Evolutionary conservation across 139 green algal genomes (phyloP), one percentile per base, ranked within the genome.

Genomic region (Chlamydomonas schloesseri): DNA sequence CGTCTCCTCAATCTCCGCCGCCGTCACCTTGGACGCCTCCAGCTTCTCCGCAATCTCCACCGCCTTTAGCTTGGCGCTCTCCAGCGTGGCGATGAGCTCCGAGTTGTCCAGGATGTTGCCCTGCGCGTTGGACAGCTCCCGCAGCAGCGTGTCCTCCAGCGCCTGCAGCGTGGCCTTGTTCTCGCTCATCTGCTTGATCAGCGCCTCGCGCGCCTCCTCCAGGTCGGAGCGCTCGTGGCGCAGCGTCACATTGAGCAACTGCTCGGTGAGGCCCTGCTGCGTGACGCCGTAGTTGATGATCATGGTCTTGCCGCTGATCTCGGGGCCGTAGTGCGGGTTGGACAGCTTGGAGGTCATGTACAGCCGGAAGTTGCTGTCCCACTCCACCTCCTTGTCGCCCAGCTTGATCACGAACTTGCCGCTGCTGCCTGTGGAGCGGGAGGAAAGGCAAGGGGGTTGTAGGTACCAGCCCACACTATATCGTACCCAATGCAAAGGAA

Each of bases 51-150:
- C 76, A 71, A 98, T 98, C 73, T 97, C 94, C 37, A 95, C 93
- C 34, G 95, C 94, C 88, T 96, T 96, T 75, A 88, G 76, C 84
- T 98, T 98, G 60, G 95, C 93, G 46, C 91, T 89, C 82, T 98
- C 95, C 73, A 98, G 92, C 58, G 94, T 97, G 53, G 71, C 69
- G 70, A 98, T 98, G 46, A 98, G 93, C 84, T 96, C 94, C 57
- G 70, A 57, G 90, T 98, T 98, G 91, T 98, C 95, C 58, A 98
- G 89, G 79, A 98, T 98, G 84, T 97, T 97, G 65, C 95, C 95
- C 81, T 76, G 71, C 69, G 95, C 95, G 81, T 94, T 94, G 50
- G 89, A 95, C 71, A 98, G 92, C 87, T 98, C 93, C 15, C 84
- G 75, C 76, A 98, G 92, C 89, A 98, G 88, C 33, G 94, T 96